phyloP scores from a whole-genome alignment of 2,329 filamentous ascomycete genomes.

The Furcasterigmium sp. region DNA sequence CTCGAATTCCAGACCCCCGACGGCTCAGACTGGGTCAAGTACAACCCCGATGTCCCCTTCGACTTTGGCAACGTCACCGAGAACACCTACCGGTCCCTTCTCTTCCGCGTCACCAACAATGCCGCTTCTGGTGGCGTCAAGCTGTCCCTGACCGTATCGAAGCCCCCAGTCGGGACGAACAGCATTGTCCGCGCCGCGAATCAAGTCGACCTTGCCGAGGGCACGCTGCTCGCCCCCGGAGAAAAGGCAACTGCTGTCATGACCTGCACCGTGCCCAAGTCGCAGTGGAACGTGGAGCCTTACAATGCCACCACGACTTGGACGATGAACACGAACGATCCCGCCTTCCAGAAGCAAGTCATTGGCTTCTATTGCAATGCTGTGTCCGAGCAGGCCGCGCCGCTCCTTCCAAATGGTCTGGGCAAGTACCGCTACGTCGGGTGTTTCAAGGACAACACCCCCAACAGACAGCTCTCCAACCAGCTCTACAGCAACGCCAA shows the following conservation, averaged over 20 bases:
- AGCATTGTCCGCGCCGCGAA: constrained; percentile 49
- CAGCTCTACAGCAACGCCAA: constrained; percentile 31
- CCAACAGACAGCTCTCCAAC: constrained; percentile 40
- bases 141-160: constrained; percentile 49
- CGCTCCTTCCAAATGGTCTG: constrained; percentile 33
- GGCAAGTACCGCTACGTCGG: constrained; percentile 46
- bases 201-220: constrained; percentile 51
- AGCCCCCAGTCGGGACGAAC: constrained; percentile 49
- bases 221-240: constrained; percentile 41
- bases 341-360: constrained; percentile 41
- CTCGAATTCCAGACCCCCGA: constrained; percentile 50
- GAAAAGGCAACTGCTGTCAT: constrained; percentile 45
- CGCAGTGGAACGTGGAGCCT: constrained; percentile 48
- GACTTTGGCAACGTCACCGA: constrained; percentile 50
- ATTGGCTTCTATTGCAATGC: constrained; percentile 48
- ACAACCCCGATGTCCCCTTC: constrained; percentile 35
- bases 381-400: constrained; percentile 45
- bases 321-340: constrained; percentile 53
- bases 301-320: constrained; percentile 42
- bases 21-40: constrained; percentile 43
- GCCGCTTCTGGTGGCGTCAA: constrained; percentile 42
- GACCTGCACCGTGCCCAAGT: constrained; percentile 49
- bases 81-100: constrained; percentile 39
- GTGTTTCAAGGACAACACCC: constrained; percentile 52
- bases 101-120: constrained; percentile 48